phyloP scores from a whole-genome alignment of 2,329 filamentous ascomycete genomes.

The Aspergillus fumigatus region DNA sequence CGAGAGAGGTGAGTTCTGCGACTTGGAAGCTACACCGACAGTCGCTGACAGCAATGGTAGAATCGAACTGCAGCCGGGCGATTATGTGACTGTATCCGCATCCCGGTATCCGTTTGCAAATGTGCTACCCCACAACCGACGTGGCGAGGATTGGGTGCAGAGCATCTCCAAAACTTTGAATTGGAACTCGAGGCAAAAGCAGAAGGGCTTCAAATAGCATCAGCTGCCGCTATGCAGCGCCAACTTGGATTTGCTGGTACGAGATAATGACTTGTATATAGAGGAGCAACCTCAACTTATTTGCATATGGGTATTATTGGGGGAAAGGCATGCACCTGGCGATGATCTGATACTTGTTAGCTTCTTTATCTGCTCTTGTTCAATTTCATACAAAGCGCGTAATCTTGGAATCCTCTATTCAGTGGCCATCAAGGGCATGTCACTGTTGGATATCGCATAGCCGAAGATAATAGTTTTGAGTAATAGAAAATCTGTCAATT shows the following conservation, averaged over 20 bases:
- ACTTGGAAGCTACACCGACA: background rate
- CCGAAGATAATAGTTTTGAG: background rate
- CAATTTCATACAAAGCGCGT: background rate
- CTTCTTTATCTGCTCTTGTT: background rate
- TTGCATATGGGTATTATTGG: background rate
- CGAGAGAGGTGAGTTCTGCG: slow-evolving; percentile 60
- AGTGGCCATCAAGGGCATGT: background rate
- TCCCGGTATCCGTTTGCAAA: slow-evolving; percentile 50
- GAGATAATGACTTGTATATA: background rate
- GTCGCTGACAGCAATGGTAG: slow-evolving; percentile 24
- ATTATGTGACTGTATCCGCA: slow-evolving; percentile 51
- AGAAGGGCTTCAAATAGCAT: slow-evolving; percentile 35
- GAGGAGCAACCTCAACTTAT: background rate
- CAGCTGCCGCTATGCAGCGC: background rate
- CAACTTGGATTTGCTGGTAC: background rate
- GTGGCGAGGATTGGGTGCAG: slow-evolving; percentile 48
- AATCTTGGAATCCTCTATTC: background rate
- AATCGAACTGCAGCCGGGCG: slow-evolving; percentile 45
- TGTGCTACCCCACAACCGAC: slow-evolving; percentile 41
- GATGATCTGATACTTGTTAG: background rate
- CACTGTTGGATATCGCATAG: background rate
- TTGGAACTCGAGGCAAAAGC: slow-evolving; percentile 47
- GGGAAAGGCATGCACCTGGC: background rate
- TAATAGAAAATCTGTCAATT: slow-evolving; percentile 1
- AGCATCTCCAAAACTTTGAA: slow-evolving; percentile 49